These are phyloP conservation scores for Colletotrichum destructivum DNA, from an alignment of 2,329 filamentous ascomycete species.

Conservation along the genomic window DNA sequence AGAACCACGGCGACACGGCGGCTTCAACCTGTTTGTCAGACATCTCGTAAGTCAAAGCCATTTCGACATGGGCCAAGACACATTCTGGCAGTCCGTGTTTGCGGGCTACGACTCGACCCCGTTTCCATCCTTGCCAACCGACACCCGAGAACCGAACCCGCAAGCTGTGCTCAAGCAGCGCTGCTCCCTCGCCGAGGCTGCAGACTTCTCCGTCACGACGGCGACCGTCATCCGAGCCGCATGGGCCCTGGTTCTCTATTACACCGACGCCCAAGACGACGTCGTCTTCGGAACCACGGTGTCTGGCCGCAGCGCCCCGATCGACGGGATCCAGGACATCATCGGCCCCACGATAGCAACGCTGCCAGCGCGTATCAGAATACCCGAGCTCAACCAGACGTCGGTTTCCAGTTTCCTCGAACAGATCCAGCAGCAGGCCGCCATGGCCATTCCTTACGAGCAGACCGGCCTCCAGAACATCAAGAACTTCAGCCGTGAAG, in stretches of 20 bases:
- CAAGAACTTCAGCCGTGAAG: slow-evolving; percentile 34
- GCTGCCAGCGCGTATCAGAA: slow-evolving; percentile 56
- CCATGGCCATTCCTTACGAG: slow-evolving; percentile 45
- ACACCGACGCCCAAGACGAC: slow-evolving; percentile 57
- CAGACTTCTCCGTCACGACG: slow-evolving; percentile 24
- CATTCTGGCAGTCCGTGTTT: too few species aligned
- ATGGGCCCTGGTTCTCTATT: slow-evolving; percentile 63
- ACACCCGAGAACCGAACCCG: neutral
- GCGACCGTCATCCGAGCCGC: slow-evolving; percentile 55
- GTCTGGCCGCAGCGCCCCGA: slow-evolving; percentile 53
- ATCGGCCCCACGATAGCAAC: slow-evolving; percentile 56
- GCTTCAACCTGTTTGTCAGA: neutral
- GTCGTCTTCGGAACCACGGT: slow-evolving; percentile 56
- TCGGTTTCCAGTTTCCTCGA: slow-evolving; percentile 25
- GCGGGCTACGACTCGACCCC: too few species aligned
- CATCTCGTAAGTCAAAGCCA: neutral
- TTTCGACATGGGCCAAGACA: too few species aligned
- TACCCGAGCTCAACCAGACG: slow-evolving; percentile 47
- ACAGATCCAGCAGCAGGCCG: slow-evolving; percentile 38
- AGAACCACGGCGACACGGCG: neutral
- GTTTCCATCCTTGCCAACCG: too few species aligned
- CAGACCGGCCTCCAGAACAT: slow-evolving; percentile 48
- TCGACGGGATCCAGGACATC: slow-evolving; percentile 44
- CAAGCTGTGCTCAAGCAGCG: neutral
- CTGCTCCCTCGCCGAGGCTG: neutral